Evolutionary conservation across 768 basidiomycete species (phyloP), one percentile per base, ranked within the genome.

Genomic region (Mrakia hoshinonis): DNA sequence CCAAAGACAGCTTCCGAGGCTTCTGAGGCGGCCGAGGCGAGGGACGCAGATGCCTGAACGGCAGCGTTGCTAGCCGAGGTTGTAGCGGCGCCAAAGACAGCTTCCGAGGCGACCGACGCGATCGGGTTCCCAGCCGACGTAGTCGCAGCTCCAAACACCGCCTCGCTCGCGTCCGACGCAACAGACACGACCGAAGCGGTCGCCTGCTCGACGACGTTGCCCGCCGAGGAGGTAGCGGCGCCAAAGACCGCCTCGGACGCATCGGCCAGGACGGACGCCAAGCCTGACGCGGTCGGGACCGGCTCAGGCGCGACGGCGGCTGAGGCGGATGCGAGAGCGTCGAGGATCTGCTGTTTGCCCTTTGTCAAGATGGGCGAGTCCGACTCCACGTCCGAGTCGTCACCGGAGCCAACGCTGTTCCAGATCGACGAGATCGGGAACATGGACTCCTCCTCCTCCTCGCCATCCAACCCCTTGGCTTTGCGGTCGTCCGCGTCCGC

Each of bases 271-370:
- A n/a, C n/a, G n/a, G n/a, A n/a, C n/a, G n/a, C n/a, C n/a, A n/a
- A n/a, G n/a, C n/a, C n/a, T n/a, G n/a, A n/a, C n/a, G 46, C 20
- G 26, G 43, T 47, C 3, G 67, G 22, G 12, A 7, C 51, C 34
- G 2, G 18, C 46, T 34, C 51, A 24, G 26, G n/a, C 38, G 22
- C 36, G 20, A 63, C 75, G 36, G 74, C 75, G 18, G 68, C 51
- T 10, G 38, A 47, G 22, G 76, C 76, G 46, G 74, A 73, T 15
- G 54, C 73, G 18, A 78, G 67, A n/a, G 78, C 78, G 34, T 76
- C 75, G 12, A 77, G 52, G 12, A 79, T 69, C 72, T 79, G 78
- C 18, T 76, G 75, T 60, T 76, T 79, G 54, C 76, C 77, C 65
- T 79, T 79, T 12, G 76, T 77, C 39, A 79, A 76, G 34, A 78